These are phyloP conservation scores for Apiospora koreana DNA, from an alignment of 2,329 filamentous ascomycete species.

Conservation along the genomic window DNA sequence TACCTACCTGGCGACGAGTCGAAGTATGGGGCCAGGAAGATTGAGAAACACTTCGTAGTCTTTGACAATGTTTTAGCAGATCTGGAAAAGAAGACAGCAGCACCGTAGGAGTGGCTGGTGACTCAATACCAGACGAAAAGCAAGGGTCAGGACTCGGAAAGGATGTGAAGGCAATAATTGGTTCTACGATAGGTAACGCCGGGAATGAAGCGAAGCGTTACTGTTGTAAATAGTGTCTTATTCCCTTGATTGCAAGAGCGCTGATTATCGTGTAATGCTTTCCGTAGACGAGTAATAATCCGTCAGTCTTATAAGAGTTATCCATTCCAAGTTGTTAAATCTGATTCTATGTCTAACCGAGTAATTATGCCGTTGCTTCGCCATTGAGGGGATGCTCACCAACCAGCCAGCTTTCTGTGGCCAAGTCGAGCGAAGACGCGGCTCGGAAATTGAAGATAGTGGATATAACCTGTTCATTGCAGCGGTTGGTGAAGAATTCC, in stretches of 20 bases:
- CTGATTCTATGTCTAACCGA: too few relatives aligned
- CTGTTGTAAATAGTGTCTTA: neutral
- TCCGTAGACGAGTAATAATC: too few relatives aligned
- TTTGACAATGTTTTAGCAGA: constrained; percentile 26
- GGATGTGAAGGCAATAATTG: neutral
- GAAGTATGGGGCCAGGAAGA: constrained; percentile 27
- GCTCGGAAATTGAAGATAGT: too few relatives aligned
- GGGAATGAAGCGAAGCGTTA: neutral
- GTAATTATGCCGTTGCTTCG: too few relatives aligned
- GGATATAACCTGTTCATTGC: too few relatives aligned
- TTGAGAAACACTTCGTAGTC: constrained; percentile 29
- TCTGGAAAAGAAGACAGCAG: neutral
- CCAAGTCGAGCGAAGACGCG: too few relatives aligned
- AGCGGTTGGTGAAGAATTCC: too few relatives aligned
- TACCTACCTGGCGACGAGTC: constrained; percentile 25
- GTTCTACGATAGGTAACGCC: neutral
- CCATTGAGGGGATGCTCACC: too few relatives aligned
- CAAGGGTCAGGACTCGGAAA: neutral
- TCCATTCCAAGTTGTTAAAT: too few relatives aligned
- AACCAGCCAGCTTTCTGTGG: too few relatives aligned
- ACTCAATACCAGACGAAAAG: neutral
- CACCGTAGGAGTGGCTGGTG: neutral
- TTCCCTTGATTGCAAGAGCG: neutral
- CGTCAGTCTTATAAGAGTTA: too few relatives aligned
- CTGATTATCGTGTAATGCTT: too few relatives aligned